Evolutionary conservation across 202 grass and related monocot genomes (phyloP), one percentile per base, ranked within the genome.

Genomic region (Musa balbisiana): DNA sequence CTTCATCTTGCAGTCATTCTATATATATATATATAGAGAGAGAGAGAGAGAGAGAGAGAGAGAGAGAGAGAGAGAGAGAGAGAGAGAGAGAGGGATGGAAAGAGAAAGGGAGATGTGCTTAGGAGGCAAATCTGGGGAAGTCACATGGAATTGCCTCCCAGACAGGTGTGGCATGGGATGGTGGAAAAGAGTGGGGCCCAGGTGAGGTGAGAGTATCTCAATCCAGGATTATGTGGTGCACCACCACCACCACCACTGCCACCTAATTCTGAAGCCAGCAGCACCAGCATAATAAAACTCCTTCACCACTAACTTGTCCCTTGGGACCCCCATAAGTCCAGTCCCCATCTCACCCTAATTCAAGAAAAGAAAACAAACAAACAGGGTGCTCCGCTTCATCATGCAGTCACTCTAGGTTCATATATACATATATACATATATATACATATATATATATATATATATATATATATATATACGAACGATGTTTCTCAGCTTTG

Each of bases 141-240:
- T 66, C 63, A 66, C 63, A 66, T 66, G 63, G 63, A 66, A 66
- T 64, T 64, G 62, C 62, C 62, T 26, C 11, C 62, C 62, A 10
- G 24, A 21, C n/a, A 24, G 62, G 24, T 64, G 21, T 25, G 62
- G 62, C 62, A 64, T n/a, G 55, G 15, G 55, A 64, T 10, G 10
- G 2, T 12, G 62, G 10, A 24, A 43, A 43, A 4, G 1, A 22
- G 23, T 0, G 3, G 10, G 22, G 1, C 3, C 23, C 63, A 5
- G 3, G 1, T 66, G 63, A 66, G 22, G 21, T 66, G 21, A 66
- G 22, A 20, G 63, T 66, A 66, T 66, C 21, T 29, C 10, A 23
- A 25, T 11, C 23, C 63, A 23, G n/a, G 63, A 66, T 66, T 66
- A 25, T 12, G 63, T 62, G 63, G n/a, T 9, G 63, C 9, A 43